Evolutionary conservation across 768 basidiomycete genomes (phyloP).

Genomic region (Lyophyllum decastes): DNA sequence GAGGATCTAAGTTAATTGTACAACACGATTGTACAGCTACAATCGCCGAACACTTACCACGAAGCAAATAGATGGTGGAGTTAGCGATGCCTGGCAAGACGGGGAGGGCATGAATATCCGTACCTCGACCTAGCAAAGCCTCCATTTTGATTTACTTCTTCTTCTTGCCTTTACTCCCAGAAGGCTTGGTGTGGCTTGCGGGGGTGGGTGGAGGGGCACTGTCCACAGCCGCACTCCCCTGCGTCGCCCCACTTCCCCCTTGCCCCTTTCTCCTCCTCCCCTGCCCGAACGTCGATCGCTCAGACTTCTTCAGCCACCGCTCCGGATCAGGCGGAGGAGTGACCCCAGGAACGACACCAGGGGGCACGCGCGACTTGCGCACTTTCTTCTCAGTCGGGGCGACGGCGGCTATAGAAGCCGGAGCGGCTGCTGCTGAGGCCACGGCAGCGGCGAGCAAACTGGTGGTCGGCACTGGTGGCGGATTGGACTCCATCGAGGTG

Average conservation of each 20-base stretch:
- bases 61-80: neutral
- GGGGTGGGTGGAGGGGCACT: constrained; percentile 29
- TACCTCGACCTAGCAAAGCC: constrained; percentile 11
- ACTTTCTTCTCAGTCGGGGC: constrained; percentile 45
- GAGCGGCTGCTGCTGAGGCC: constrained; percentile 29
- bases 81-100: constrained; percentile 4
- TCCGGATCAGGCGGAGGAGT: constrained; percentile 86
- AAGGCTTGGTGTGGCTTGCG: constrained; percentile 36
- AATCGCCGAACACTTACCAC: constrained; percentile 2
- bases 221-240: constrained; percentile 54
- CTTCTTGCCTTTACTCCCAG: constrained; percentile 65
- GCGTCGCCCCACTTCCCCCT: constrained; percentile 64
- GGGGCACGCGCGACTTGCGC: constrained; percentile 68
- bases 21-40: constrained; percentile 4
- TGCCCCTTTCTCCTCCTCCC: constrained; percentile 55
- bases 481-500: constrained; percentile 58
- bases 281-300: constrained; percentile 60
- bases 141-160: constrained; percentile 46
- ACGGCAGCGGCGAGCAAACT: constrained; percentile 32
- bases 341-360: constrained; percentile 75
- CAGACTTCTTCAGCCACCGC: constrained; percentile 87
- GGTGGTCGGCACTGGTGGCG: constrained; percentile 52
- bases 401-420: constrained; percentile 27
- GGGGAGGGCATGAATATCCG: neutral
- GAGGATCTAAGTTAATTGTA: constrained; percentile 10